Base-by-base conservation (phyloP, 192 early-diverging fungal genomes). In the Haplosporangium gracile region DNA sequence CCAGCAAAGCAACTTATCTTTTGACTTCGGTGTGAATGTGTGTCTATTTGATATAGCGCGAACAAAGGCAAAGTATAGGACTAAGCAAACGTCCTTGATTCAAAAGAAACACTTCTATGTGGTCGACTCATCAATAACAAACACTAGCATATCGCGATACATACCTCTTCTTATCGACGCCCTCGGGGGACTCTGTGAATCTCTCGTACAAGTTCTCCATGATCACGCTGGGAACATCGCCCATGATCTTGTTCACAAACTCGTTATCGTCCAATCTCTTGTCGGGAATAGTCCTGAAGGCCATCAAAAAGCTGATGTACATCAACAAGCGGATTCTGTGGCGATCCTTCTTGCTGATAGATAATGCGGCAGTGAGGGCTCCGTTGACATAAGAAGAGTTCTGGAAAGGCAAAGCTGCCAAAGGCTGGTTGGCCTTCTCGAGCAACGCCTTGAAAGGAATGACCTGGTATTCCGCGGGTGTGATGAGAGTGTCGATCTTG, bases 261-360 rank as follows among this genome's bases (percentile, higher is more conserved):
- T 93, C 87, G 68, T 88, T 75, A 39, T 91, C 92, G 68, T 91
- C 90, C 38, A 95, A 79, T 4, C 84, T 87, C 5, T 73, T 77
- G 42, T 89, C 81, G 65, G 88, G 82, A 13, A 93, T 65, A 7
- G 77, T 88, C 81, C 89, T 89, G 86, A 97, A 94, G 29, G 91
- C 92, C 92, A 97, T 94, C 87, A 98, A 79, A 73, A 93, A 96
- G 42, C 85, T 89, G 70, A 98, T 90, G 87, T 96, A 98, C 72
- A 98, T 81, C 49, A 95, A 87, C 51, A 92, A 75, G 45, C 92
- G 92, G 55, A 94, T 84, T 45, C 78, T 87, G 40, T 89, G 82
- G 45, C 91, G 91, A 78, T 93, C 90, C 60, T 89, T 90, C 72
- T 93, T 91, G 68, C 89, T 88, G 26, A 79, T 57, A 5, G 88